Evolutionary conservation across 306 rosid genomes (phyloP).

Genomic region (Quercus dentata): DNA sequence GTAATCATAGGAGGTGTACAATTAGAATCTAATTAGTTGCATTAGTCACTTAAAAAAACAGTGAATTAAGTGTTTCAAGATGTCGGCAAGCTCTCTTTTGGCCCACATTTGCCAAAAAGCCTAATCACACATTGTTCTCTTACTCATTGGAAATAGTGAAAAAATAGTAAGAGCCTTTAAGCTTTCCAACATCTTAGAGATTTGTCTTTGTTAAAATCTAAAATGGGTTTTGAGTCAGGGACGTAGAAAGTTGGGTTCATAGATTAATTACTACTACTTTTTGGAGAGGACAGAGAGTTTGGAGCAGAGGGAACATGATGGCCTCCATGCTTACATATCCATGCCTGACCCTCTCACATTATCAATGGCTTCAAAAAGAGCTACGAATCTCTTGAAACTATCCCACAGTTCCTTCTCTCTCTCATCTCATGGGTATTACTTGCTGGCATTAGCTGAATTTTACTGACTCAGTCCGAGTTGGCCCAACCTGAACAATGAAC

Average conservation of each 20-base stretch:
- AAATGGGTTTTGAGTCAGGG: conserved; percentile 15
- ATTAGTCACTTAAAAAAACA: neutral
- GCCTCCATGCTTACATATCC: conserved; percentile 60
- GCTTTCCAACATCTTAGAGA: conserved; percentile 35
- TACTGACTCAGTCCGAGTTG: conserved; percentile 7
- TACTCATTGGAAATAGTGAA: conserved; percentile 20
- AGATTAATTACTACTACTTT: conserved; percentile 24
- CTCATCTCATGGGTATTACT: neutral
- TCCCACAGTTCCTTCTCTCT: neutral
- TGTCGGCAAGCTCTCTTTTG: conserved; percentile 27
- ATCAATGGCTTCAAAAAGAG: conserved; percentile 32
- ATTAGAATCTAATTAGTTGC: conserved; percentile 26
- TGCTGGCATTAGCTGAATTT: conserved; percentile 6
- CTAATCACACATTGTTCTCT: conserved; percentile 24
- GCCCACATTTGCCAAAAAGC: conserved; percentile 22
- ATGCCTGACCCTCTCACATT: conserved; percentile 28
- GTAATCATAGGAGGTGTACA: conserved; percentile 33
- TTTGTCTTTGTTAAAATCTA: conserved; percentile 34
- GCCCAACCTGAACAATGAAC: neutral
- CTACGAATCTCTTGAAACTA: conserved; percentile 30
- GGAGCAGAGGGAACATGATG: conserved; percentile 80
- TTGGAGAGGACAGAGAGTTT: conserved; percentile 46
- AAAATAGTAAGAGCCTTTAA: neutral
- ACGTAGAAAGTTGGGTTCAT: conserved; percentile 22
- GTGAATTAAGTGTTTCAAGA: conserved; percentile 38